Percentiles rank a stretch among this genome's conserved stretches.
Conservation (phyloP, 2,329 filamentous ascomycete species). For the Penicillium sp. region DNA sequence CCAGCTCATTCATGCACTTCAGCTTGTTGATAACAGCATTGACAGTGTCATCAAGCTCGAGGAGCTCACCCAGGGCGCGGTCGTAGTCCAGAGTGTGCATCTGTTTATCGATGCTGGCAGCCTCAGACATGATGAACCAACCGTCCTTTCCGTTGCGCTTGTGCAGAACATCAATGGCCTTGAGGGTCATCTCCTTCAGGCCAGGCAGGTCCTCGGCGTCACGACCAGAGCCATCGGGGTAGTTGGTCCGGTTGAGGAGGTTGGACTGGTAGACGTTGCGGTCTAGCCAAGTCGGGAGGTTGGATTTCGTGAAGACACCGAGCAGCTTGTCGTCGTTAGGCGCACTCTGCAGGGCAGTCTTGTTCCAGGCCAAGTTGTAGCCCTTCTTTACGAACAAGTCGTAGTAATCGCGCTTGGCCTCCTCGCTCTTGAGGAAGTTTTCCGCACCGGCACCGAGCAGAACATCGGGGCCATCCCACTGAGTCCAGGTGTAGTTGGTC, state of each 20-base stretch:
- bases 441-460: slow-evolving; percentile 82
- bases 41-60: slow-evolving; percentile 83
- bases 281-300: slow-evolving; percentile 84
- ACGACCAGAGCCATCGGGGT: slow-evolving; percentile 65
- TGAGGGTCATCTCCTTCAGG: slow-evolving; percentile 86
- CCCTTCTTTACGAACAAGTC: slow-evolving; percentile 69
- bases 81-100: slow-evolving; percentile 87
- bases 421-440: slow-evolving; percentile 72
- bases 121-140: slow-evolving; percentile 87
- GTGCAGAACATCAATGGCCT: slow-evolving; percentile 79
- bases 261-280: slow-evolving; percentile 78
- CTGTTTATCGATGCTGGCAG: slow-evolving; percentile 84
- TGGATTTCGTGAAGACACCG: slow-evolving; percentile 74
- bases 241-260: slow-evolving; percentile 65
- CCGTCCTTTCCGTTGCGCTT: slow-evolving; percentile 66
- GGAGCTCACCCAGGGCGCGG: slow-evolving; percentile 78
- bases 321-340: slow-evolving; percentile 66
- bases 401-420: slow-evolving; percentile 60
- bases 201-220: slow-evolving; percentile 76
- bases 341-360: slow-evolving; percentile 65
- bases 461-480: slow-evolving; percentile 73
- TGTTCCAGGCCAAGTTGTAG: slow-evolving; percentile 73
- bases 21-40: slow-evolving; percentile 73
- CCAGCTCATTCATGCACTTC: slow-evolving; percentile 63
- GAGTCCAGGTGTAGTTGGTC: slow-evolving; percentile 79